Evolutionary conservation across 768 basidiomycete species (phyloP), one percentile per base, ranked within the genome.

Genomic region (Lentinula boryana): DNA sequence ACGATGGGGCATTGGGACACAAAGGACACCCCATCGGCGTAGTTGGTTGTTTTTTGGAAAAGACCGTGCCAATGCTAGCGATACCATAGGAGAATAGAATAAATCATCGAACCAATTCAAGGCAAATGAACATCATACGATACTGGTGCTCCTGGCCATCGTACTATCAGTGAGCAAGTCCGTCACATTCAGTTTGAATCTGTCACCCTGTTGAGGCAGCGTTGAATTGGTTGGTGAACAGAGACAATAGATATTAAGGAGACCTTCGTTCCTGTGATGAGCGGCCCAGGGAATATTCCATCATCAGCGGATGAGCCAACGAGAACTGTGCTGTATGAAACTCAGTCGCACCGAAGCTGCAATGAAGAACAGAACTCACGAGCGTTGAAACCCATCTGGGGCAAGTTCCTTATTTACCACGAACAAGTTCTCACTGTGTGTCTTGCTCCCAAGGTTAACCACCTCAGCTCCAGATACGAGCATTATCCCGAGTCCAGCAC

Each of bases 1-100:
- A 50, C 63, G 40, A 69, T 67, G n/a, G 73, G 73, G 41, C 73
- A 74, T 52, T 70, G 72, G 2, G 65, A 64, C 32, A 66, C 66
- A 33, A 66, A 65, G 5, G 66, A 57, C 12, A 66, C 66, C 31
- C 66, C 60, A 32, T 74, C 63, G 61, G 62, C 70, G 4, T 60
- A 38, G 23, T 68, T 67, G n/a, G 61, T 64, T 40, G 63, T 60
- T 41, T 65, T 56, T 57, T 67, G 65, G 43, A 71, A 66, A 36
- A 68, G 62, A 21, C 65, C 69, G 51, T 72, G 69, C 62, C 69
- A 68, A 31, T 66, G 61, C 56, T 54, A 13, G 16, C 8, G 21
- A 23, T 8, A n/a, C 4, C 9, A 3, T 15, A 35, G 31, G 7
- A 44, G 12, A 9, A 5, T 43, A 32, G 15, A 51, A n/a, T 27